These are phyloP conservation scores for Stenogyne calaminthoides DNA, from an alignment of 305 asterid species.

Conservation along the genomic window DNA sequence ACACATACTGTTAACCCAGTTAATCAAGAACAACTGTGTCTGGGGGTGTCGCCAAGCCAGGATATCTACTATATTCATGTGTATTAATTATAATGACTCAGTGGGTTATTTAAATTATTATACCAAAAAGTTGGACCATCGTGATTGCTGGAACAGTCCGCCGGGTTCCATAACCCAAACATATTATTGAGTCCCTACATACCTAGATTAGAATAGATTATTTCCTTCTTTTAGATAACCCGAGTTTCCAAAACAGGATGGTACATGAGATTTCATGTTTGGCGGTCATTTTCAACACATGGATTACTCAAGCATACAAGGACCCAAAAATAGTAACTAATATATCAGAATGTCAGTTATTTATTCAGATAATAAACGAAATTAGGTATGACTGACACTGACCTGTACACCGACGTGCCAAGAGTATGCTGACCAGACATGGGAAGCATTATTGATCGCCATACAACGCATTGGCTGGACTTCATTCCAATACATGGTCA, in stretches of 20 bases:
- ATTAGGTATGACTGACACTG: constrained; percentile 36
- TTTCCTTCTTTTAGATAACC: not conserved
- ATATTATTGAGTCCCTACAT: not conserved
- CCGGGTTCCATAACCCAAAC: too few species aligned
- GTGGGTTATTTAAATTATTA: too few species aligned
- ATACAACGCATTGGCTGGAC: constrained; percentile 29
- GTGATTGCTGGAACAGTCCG: too few species aligned
- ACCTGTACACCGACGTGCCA: constrained; percentile 46
- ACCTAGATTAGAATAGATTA: not conserved
- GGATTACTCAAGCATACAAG: constrained; percentile 19
- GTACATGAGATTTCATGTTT: constrained; percentile 14
- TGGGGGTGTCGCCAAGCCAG: too few species aligned
- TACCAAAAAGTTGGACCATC: too few species aligned
- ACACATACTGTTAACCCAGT: too few species aligned
- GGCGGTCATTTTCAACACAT: not conserved
- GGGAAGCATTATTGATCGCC: constrained; percentile 41
- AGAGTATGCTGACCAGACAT: constrained; percentile 38
- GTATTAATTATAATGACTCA: too few species aligned
- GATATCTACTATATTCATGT: too few species aligned
- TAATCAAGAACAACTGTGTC: too few species aligned
- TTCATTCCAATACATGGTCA: constrained; percentile 28
- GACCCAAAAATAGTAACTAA: not conserved
- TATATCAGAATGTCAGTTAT: not conserved
- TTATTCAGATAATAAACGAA: not conserved
- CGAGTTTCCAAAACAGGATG: not conserved